Evolutionary conservation across 257 asterid genomes (phyloP).

Genomic region (Solanum tarijense): DNA sequence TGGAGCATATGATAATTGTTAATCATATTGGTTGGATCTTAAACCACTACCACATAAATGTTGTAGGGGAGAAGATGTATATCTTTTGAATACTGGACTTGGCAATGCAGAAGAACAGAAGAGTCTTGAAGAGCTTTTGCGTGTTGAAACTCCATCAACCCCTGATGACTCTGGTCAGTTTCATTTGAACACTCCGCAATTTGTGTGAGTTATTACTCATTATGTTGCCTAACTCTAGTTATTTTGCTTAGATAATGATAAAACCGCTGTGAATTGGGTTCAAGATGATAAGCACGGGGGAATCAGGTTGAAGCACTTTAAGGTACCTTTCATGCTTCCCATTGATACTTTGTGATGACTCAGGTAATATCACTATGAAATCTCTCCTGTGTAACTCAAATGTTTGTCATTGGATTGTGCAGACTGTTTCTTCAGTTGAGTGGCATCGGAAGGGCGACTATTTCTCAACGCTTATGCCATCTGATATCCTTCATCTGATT

Average conservation of each 20-base stretch:
- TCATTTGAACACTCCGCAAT: not conserved
- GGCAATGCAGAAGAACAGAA: slow-evolving; percentile 67
- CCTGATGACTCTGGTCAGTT: slow-evolving; percentile 58
- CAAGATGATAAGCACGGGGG: slow-evolving; percentile 62
- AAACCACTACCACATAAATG: not conserved
- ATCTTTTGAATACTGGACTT: slow-evolving; percentile 45
- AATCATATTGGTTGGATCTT: slow-evolving; percentile 4
- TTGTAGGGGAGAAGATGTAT: slow-evolving; percentile 72
- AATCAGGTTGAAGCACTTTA: slow-evolving; percentile 78
- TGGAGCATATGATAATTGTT: not conserved
- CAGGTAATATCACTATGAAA: not conserved
- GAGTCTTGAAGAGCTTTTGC: slow-evolving; percentile 57
- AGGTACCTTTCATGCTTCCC: slow-evolving; percentile 36
- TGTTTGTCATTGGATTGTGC: slow-evolving; percentile 20
- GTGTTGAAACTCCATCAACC: slow-evolving; percentile 26
- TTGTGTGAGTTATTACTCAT: not conserved
- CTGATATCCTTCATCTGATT: slow-evolving; percentile 74
- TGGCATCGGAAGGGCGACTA: slow-evolving; percentile 99
- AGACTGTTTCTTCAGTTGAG: slow-evolving; percentile 81
- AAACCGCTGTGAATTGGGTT: slow-evolving; percentile 51
- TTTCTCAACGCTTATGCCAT: slow-evolving; percentile 76
- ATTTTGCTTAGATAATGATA: slow-evolving; percentile 36
- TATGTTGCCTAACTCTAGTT: not conserved
- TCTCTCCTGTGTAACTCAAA: not conserved
- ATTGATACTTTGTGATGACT: not conserved